These are phyloP conservation scores for Lachancea thermotolerans DNA, from an alignment of 805 yeast genomes.

Conservation along the genomic window DNA sequence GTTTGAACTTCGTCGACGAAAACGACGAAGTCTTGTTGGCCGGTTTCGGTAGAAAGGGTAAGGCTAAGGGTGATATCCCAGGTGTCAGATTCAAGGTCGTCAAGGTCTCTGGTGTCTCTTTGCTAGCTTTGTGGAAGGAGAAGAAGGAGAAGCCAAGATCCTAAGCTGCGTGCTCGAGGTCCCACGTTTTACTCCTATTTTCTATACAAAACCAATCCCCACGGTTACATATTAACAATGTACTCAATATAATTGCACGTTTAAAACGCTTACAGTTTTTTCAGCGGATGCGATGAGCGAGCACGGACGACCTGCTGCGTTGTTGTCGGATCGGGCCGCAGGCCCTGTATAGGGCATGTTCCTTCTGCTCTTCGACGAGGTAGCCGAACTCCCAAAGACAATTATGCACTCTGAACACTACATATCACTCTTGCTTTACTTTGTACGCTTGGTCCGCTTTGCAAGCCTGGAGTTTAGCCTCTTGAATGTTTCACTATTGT, in stretches of 20 bases:
- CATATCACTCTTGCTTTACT: conserved; percentile 1
- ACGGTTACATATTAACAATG: background rate
- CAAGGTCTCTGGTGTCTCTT: conserved; percentile 99
- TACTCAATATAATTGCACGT: background rate
- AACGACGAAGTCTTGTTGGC: conserved; percentile 99
- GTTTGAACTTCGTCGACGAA: conserved; percentile 99
- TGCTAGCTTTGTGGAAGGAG: conserved; percentile 99
- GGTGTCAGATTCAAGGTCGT: conserved; percentile 99
- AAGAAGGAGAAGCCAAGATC: conserved; percentile 99
- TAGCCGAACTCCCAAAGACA: background rate
- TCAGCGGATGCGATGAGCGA: background rate
- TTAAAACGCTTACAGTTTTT: background rate
- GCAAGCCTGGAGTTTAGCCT: conserved; percentile 49
- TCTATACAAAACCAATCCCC: background rate
- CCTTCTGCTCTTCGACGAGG: background rate
- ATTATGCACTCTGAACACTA: background rate
- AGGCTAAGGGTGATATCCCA: conserved; percentile 99
- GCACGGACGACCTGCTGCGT: too few species aligned
- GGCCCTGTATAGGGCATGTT: too few species aligned
- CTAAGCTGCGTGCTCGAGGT: conserved; percentile 35
- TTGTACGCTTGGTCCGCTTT: conserved; percentile 20
- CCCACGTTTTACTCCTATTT: background rate
- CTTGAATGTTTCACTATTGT: conserved; percentile 73
- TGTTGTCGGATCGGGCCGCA: too few species aligned
- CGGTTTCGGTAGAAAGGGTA: conserved; percentile 99